A percentile compares a stretch with the other conserved stretches of the same genome.
phyloP scores from a whole-genome alignment of 495 filamentous ascomycete genomes.

The Neurospora cerealis region DNA sequence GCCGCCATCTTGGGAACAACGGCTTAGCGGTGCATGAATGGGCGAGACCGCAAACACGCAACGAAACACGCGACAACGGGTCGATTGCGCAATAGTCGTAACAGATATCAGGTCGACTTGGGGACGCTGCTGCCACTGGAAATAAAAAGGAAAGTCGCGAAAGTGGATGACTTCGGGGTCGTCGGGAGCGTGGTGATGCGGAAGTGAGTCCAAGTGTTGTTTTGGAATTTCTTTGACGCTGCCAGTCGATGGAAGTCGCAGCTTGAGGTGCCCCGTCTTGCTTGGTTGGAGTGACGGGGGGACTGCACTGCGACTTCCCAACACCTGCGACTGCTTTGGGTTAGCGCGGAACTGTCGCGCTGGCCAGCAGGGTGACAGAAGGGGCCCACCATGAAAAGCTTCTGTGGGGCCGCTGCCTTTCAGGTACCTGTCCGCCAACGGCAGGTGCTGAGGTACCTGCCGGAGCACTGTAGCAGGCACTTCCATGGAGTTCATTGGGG shows the following conservation, averaged over 20 bases:
- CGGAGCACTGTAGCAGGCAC: background rate
- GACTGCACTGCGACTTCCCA: background rate
- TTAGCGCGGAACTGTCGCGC: background rate
- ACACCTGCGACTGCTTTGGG: background rate
- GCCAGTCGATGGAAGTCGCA: background rate
- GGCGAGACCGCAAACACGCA: background rate
- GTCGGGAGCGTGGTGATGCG: background rate
- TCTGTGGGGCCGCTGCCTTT: background rate
- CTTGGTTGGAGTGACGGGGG: background rate
- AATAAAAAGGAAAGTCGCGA: background rate
- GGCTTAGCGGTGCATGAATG: conserved; percentile 12
- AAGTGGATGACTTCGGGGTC: background rate
- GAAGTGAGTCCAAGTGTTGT: background rate
- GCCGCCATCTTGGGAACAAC: conserved; percentile 54
- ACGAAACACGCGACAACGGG: background rate
- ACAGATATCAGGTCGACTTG: background rate
- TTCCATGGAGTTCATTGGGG: background rate
- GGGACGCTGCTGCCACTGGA: background rate
- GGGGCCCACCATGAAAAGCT: background rate
- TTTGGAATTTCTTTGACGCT: background rate
- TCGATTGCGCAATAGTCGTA: background rate
- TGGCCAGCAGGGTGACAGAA: background rate
- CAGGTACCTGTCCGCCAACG: background rate
- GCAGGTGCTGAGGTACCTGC: background rate
- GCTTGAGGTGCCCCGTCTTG: background rate